Evolutionary conservation across 306 rosid genomes (phyloP).

Genomic region (barrel medic (Medicago truncatula)): DNA sequence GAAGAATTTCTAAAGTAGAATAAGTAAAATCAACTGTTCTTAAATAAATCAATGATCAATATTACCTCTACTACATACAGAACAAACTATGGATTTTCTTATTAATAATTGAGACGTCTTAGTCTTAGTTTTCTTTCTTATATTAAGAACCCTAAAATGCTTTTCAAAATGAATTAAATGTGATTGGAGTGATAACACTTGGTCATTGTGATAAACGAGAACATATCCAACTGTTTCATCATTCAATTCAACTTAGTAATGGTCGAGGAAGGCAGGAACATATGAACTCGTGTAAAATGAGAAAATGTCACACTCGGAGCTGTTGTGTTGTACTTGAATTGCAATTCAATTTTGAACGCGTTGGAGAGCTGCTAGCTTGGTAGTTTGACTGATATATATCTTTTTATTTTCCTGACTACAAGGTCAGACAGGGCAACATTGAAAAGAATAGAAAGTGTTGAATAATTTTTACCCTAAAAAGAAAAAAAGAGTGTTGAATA

Average conservation of each 20-base stretch:
- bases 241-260: background rate
- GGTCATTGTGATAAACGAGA: too few species aligned
- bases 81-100: constrained; percentile 11
- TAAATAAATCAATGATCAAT: background rate
- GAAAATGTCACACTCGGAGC: background rate
- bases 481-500: too few species aligned
- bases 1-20: background rate
- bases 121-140: background rate
- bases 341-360: background rate
- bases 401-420: background rate
- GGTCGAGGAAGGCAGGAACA: background rate
- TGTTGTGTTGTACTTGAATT: background rate
- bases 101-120: background rate
- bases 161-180: too few species aligned
- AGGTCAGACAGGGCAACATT: constrained; percentile 18
- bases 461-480: too few species aligned
- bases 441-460: background rate
- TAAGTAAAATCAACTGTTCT: background rate
- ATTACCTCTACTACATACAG: background rate
- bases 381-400: constrained; percentile 37
- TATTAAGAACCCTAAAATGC: too few species aligned
- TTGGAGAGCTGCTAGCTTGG: background rate
- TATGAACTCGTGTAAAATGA: constrained; percentile 4
- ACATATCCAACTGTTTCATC: too few species aligned
- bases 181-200: too few species aligned